Evolutionary conservation across 768 basidiomycete species (phyloP).

Genomic region (Mycena kentingensis): DNA sequence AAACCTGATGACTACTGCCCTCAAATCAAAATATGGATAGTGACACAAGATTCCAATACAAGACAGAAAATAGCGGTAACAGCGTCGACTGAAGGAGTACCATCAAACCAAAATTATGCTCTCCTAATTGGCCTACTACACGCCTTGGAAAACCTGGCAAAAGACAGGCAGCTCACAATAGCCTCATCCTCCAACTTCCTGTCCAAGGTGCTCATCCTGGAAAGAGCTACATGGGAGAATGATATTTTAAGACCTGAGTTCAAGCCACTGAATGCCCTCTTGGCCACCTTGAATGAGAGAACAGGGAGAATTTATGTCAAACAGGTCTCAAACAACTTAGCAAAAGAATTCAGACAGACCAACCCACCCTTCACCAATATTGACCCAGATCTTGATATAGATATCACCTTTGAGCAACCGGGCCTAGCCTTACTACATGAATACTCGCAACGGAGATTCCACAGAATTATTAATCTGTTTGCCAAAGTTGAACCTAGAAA

Average conservation of each 20-base stretch:
- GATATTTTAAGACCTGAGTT: neutral
- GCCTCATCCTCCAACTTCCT: neutral
- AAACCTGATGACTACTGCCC: no score
- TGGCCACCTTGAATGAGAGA: neutral
- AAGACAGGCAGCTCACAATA: no score
- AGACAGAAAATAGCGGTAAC: no score
- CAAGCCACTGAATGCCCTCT: neutral
- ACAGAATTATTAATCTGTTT: neutral
- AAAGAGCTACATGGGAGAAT: neutral
- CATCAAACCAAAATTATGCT: no score
- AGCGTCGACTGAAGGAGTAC: no score
- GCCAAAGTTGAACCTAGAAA: neutral
- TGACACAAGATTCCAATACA: no score
- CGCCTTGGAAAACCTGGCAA: no score
- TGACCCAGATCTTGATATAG: neutral
- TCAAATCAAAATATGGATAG: no score
- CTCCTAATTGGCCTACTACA: no score
- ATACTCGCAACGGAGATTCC: constrained; percentile 1
- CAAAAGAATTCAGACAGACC: no score
- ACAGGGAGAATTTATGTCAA: neutral
- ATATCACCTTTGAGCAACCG: neutral
- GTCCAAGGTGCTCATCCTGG: neutral
- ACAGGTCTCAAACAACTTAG: neutral
- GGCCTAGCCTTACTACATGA: neutral
- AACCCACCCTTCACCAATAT: neutral